Evolutionary conservation across 495 filamentous ascomycete species (phyloP).

Genomic region (Tuber umbilicatum): DNA sequence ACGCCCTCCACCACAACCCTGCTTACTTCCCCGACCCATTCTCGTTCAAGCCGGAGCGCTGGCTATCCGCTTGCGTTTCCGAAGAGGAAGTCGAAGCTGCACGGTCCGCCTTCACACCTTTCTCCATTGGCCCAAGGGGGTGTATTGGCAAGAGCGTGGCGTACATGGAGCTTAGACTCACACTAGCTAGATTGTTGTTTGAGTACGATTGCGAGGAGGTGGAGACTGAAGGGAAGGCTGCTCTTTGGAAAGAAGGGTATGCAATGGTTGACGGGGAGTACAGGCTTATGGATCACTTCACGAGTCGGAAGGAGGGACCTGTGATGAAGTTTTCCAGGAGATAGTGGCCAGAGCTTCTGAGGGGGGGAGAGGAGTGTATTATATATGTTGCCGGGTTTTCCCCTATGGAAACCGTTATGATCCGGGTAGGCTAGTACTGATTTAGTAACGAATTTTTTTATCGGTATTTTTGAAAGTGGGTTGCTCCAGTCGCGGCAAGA

Average conservation of each 20-base stretch:
- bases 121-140: conserved; percentile 52
- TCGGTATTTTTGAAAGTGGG: too few relatives aligned
- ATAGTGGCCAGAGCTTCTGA: not conserved
- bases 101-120: conserved; percentile 50
- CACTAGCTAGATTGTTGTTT: conserved; percentile 49
- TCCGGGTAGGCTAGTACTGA: not conserved
- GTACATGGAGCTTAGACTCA: conserved; percentile 51
- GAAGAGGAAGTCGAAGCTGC: conserved; percentile 25
- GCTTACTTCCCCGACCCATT: conserved; percentile 52
- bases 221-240: conserved; percentile 32
- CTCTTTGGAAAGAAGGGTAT: conserved; percentile 35
- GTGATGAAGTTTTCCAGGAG: conserved; percentile 29
- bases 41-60: conserved; percentile 46
- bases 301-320: conserved; percentile 38
- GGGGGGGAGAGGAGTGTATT: not conserved
- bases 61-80: conserved; percentile 35
- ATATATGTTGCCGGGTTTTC: not conserved
- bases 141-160: conserved; percentile 58
- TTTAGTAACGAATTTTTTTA: not conserved
- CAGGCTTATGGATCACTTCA: conserved; percentile 40
- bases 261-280: conserved; percentile 30
- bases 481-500: too few relatives aligned
- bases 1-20: conserved; percentile 54
- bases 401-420: not conserved
- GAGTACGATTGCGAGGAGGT: conserved; percentile 31